These are phyloP conservation scores for Aspergillus sp. DNA, from an alignment of 2,329 filamentous ascomycete genomes.

Conservation along the genomic window DNA sequence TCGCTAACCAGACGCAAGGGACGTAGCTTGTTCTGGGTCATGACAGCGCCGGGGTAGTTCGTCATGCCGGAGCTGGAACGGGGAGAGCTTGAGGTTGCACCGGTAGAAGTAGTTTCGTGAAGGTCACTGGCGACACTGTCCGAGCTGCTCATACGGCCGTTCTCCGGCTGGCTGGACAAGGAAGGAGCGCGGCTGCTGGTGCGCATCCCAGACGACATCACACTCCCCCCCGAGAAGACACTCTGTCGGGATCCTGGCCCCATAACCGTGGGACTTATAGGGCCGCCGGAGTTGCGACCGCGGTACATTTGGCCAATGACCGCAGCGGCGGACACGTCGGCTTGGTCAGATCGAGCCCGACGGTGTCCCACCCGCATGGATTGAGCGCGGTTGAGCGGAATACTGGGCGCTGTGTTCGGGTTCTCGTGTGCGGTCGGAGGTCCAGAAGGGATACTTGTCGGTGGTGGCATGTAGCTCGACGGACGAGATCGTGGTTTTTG, in stretches of 20 bases:
- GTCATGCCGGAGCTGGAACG: constrained; percentile 60
- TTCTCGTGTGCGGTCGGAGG: constrained; percentile 37
- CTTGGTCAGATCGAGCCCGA: constrained; percentile 43
- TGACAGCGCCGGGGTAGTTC: constrained; percentile 58
- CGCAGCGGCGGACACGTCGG: constrained; percentile 49
- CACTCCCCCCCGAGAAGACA: constrained; percentile 35
- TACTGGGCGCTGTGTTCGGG: constrained; percentile 41
- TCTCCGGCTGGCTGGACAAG: constrained; percentile 40
- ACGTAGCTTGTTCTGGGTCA: constrained; percentile 64
- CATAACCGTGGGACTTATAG: constrained; percentile 45
- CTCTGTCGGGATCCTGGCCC: constrained; percentile 34
- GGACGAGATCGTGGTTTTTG: constrained; percentile 38
- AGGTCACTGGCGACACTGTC: constrained; percentile 48
- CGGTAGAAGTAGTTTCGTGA: constrained; percentile 38
- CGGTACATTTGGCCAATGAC: constrained; percentile 88
- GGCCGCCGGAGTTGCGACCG: constrained; percentile 48
- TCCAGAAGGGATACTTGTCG: constrained; percentile 17
- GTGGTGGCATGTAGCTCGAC: constrained; percentile 35
- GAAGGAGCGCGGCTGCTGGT: constrained; percentile 47
- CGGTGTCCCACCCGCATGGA: constrained; percentile 37
- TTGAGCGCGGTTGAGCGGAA: constrained; percentile 37
- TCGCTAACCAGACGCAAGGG: constrained; percentile 69
- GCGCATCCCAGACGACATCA: constrained; percentile 48
- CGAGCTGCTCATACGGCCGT: constrained; percentile 56
- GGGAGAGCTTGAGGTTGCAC: constrained; percentile 45